phyloP scores from a whole-genome alignment of 2,329 filamentous ascomycete genomes.

The Samsoniella hepiali region DNA sequence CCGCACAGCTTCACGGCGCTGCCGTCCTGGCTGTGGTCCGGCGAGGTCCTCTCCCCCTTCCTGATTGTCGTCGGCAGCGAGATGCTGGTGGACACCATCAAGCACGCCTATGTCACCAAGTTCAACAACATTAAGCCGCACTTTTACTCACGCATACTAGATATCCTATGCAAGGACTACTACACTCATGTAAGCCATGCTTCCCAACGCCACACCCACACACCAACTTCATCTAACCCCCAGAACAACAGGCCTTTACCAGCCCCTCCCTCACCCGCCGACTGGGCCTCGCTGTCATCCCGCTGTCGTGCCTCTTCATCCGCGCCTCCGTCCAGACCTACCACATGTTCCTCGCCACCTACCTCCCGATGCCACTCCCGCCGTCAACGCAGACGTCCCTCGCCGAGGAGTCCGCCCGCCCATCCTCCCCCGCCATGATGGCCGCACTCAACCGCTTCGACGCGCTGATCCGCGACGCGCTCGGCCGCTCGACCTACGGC shows the following conservation, averaged over 20 bases:
- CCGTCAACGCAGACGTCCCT: slow-evolving; percentile 64
- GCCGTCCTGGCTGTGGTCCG: slow-evolving; percentile 71
- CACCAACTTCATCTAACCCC: slow-evolving; percentile 17
- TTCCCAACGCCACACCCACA: background rate
- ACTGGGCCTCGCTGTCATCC: slow-evolving; percentile 86
- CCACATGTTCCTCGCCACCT: slow-evolving; percentile 92
- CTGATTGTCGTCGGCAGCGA: slow-evolving; percentile 92
- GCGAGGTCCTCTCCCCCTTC: slow-evolving; percentile 89
- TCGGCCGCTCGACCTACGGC: slow-evolving; percentile 70
- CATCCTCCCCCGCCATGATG: slow-evolving; percentile 69
- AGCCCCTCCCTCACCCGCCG: slow-evolving; percentile 87
- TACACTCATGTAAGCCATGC: slow-evolving; percentile 72
- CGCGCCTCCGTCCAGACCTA: slow-evolving; percentile 93
- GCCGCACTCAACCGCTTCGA: slow-evolving; percentile 79
- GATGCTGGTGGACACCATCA: slow-evolving; percentile 94
- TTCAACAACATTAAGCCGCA: slow-evolving; percentile 95
- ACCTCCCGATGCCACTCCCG: slow-evolving; percentile 71
- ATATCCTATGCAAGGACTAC: slow-evolving; percentile 95
- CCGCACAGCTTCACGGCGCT: slow-evolving; percentile 89
- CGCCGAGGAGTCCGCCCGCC: slow-evolving; percentile 58
- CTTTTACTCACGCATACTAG: slow-evolving; percentile 85
- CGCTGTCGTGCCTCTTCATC: slow-evolving; percentile 91
- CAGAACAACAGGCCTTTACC: slow-evolving; percentile 66
- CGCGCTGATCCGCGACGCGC: slow-evolving; percentile 67
- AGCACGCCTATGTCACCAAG: slow-evolving; percentile 96